These are phyloP conservation scores for Carpinus viminea DNA, from an alignment of 306 rosid genomes.

Conservation along the genomic window DNA sequence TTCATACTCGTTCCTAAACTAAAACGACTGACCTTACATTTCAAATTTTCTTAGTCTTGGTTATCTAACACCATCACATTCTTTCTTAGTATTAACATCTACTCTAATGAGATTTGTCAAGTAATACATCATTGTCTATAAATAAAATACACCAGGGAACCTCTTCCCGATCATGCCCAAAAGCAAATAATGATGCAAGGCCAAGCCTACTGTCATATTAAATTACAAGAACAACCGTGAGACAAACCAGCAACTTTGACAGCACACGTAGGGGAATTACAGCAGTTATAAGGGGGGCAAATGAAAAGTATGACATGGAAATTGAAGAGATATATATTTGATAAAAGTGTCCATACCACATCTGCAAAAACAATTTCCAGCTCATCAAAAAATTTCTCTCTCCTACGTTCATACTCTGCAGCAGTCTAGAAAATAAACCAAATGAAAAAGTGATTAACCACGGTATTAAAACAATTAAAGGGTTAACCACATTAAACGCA, in stretches of 20 bases:
- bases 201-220: background rate
- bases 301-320: background rate
- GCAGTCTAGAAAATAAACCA: slow-evolving; percentile 66
- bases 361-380: slow-evolving; percentile 90
- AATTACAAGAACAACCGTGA: background rate
- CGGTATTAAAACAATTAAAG: background rate
- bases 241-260: background rate
- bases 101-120: background rate
- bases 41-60: background rate
- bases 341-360: slow-evolving; percentile 64
- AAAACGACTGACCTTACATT: background rate
- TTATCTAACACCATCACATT: background rate
- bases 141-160: background rate
- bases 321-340: background rate
- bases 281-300: background rate
- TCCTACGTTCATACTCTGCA: slow-evolving; percentile 81
- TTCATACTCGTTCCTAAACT: background rate
- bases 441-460: slow-evolving; percentile 8
- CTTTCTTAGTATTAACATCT: background rate
- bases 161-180: background rate
- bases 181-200: background rate
- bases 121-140: background rate
- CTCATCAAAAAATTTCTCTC: slow-evolving; percentile 92
- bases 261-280: background rate
- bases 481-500: background rate